Percentiles rank a stretch among this genome's conserved stretches.
These are phyloP conservation scores for Cladobotryum mycophilum DNA, from an alignment of 2,329 filamentous ascomycete genomes.

Conservation along the genomic window DNA sequence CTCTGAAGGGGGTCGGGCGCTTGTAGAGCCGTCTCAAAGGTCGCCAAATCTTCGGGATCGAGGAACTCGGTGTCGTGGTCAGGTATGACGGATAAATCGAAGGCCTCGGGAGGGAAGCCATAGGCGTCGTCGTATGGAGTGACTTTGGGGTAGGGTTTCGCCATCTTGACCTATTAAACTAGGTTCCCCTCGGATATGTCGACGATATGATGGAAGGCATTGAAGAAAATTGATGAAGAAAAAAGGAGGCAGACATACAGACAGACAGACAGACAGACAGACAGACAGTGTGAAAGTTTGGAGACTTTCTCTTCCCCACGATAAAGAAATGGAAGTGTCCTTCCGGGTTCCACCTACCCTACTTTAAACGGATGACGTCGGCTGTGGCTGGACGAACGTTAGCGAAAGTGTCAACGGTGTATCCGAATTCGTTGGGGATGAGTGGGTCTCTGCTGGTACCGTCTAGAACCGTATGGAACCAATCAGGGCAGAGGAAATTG, in stretches of 20 bases:
- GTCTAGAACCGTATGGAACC: background rate
- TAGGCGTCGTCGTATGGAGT: constrained; percentile 27
- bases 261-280: background rate
- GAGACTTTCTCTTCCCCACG: background rate
- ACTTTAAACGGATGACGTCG: constrained; percentile 21
- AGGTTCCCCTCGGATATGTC: constrained; percentile 20
- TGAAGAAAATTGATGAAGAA: too few relatives aligned
- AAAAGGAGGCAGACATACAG: too few relatives aligned
- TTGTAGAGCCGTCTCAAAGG: constrained; percentile 76
- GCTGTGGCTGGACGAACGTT: constrained; percentile 7
- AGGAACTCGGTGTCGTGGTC: constrained; percentile 77
- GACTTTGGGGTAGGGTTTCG: constrained; percentile 6
- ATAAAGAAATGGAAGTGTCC: background rate
- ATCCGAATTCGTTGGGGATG: constrained; percentile 8
- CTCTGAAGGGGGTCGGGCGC: constrained; percentile 70
- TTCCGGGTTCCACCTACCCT: background rate
- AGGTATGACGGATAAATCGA: constrained; percentile 65
- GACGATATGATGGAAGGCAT: background rate
- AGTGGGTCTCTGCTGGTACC: constrained; percentile 3
- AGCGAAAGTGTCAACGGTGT: background rate
- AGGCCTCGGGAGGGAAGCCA: constrained; percentile 57
- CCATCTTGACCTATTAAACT: constrained; percentile 2
- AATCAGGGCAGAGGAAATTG: background rate
- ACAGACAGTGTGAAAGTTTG: background rate
- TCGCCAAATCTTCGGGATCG: constrained; percentile 61